phyloP scores from a whole-genome alignment of 2,329 filamentous ascomycete species.

The Emergomyces orientalis region DNA sequence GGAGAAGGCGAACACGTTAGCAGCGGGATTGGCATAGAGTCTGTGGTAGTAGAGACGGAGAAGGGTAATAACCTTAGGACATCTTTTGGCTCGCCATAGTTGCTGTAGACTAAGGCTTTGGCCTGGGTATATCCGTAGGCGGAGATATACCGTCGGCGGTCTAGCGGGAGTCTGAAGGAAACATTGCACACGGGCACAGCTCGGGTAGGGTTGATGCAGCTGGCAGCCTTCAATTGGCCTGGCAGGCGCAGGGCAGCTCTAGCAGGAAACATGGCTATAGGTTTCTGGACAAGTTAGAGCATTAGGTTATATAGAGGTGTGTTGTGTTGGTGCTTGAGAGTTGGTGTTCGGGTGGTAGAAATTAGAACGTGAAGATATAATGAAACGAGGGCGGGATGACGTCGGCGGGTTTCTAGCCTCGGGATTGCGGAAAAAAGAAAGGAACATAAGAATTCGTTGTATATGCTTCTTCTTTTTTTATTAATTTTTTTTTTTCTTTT shows the following conservation, averaged over 20 bases:
- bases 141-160: constrained; percentile 32
- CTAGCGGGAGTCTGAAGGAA: constrained; percentile 13
- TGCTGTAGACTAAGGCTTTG: constrained; percentile 41
- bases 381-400: no score
- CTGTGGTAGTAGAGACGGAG: no score
- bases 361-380: no score
- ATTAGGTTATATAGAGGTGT: not conserved
- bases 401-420: not conserved
- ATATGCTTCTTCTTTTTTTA: no score
- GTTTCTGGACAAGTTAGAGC: not conserved
- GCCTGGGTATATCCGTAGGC: constrained; percentile 43
- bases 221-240: constrained; percentile 2
- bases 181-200: not conserved
- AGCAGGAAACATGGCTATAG: constrained; percentile 2
- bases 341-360: not conserved
- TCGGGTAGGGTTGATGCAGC: not conserved
- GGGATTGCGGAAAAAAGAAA: no score
- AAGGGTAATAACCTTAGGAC: constrained; percentile 32
- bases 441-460: no score
- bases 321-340: not conserved
- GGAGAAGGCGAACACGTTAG: constrained; percentile 5
- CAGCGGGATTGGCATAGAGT: not conserved
- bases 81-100: constrained; percentile 42
- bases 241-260: not conserved
- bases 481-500: no score